These are phyloP conservation scores for Fusarium buharicum DNA, from an alignment of 2,329 filamentous ascomycete genomes.

Conservation along the genomic window DNA sequence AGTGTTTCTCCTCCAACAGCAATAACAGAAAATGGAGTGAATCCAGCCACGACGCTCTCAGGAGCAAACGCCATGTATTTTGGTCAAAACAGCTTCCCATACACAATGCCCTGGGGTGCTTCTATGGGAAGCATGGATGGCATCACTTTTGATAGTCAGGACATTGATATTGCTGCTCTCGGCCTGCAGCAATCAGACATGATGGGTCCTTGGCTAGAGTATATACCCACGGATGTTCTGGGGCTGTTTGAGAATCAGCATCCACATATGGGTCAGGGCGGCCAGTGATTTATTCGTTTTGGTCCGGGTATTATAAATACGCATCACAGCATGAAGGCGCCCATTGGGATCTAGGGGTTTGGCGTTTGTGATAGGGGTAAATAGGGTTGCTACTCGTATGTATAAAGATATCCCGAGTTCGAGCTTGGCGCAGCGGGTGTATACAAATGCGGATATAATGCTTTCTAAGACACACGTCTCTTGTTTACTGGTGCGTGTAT, in stretches of 20 bases:
- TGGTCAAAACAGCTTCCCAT: conserved; percentile 42
- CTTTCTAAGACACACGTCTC: conserved; percentile 8
- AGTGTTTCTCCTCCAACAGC: conserved; percentile 56
- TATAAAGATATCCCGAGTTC: conserved; percentile 23
- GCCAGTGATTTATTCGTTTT: conserved; percentile 21
- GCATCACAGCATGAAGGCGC: conserved; percentile 6
- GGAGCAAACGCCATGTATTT: conserved; percentile 44
- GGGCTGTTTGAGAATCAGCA: conserved; percentile 61
- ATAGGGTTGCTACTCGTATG: conserved; percentile 10
- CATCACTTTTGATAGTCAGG: conserved; percentile 80
- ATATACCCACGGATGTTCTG: conserved; percentile 73
- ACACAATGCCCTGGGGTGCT: conserved; percentile 47
- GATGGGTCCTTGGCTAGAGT: conserved; percentile 78
- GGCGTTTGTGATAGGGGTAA: conserved; percentile 29
- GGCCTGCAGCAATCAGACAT: conserved; percentile 69
- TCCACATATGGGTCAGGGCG: conserved; percentile 39
- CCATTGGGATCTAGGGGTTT: conserved; percentile 2
- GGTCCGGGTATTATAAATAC: neutral
- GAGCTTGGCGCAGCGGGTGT: conserved; percentile 27
- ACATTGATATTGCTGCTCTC: conserved; percentile 77
- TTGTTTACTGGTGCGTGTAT: conserved; percentile 1
- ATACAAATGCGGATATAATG: neutral
- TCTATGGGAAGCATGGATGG: conserved; percentile 54
- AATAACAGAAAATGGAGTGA: conserved; percentile 50
- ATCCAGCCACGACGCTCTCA: conserved; percentile 24